Evolutionary conservation across 2,329 filamentous ascomycete species (phyloP).

Genomic region (Beauveria asiatica): DNA sequence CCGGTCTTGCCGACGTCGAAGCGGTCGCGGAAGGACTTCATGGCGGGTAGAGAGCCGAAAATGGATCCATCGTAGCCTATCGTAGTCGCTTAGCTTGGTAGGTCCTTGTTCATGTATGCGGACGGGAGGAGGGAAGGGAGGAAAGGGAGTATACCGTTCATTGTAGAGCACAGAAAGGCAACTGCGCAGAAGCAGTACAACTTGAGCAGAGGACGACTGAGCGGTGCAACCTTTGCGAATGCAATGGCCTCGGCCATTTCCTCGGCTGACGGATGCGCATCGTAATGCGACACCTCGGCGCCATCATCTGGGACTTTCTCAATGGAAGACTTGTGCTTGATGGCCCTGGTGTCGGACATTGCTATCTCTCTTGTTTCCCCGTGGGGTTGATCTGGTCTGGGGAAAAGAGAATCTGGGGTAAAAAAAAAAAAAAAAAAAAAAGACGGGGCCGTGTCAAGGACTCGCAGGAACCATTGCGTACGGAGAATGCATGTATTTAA

Average conservation of each 20-base stretch:
- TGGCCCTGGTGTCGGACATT: background rate
- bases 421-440: background rate
- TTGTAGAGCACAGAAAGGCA: slow-evolving; percentile 14
- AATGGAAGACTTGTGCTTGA: background rate
- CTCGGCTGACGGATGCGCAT: slow-evolving; percentile 9
- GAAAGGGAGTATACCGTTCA: slow-evolving; percentile 9
- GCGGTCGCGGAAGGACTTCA: slow-evolving; percentile 7
- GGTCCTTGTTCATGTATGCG: background rate
- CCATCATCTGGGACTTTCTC: background rate
- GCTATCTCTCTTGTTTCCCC: background rate
- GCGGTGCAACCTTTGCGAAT: background rate
- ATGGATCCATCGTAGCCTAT: slow-evolving; percentile 39
- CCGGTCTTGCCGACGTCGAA: slow-evolving; percentile 4
- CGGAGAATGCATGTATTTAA: background rate
- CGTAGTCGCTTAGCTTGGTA: background rate
- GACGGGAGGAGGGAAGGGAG: background rate
- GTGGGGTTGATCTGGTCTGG: background rate
- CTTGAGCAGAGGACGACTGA: slow-evolving; percentile 11
- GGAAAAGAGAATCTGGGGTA: background rate
- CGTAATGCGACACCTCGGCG: background rate
- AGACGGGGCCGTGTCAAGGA: background rate
- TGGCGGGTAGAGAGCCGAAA: slow-evolving; percentile 36
- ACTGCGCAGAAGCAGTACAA: slow-evolving; percentile 12
- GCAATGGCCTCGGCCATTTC: slow-evolving; percentile 13
- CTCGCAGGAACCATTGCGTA: no score